Base-by-base conservation (phyloP, 768 basidiomycete genomes). In the Amanita inopinata region DNA sequence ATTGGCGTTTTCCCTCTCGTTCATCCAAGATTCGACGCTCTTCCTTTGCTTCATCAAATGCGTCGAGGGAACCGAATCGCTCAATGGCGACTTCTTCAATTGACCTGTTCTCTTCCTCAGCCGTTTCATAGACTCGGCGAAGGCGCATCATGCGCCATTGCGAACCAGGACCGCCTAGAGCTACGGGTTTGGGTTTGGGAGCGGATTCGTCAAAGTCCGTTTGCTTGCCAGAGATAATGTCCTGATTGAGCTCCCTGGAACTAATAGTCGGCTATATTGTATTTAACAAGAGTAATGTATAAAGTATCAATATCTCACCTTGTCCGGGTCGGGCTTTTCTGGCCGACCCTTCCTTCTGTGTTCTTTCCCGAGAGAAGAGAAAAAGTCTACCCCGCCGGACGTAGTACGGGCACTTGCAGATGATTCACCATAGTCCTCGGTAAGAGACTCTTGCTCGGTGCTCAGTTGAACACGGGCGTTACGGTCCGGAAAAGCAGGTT, bases 131-230 rank as follows among this genome's bases (percentile, higher is more conserved):
- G 1, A 90, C 83, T 11, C 87, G 74, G 30, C 81, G 77, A 0
- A 99, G 75, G 52, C 92, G 90, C 81, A 88, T 91, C 96, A 98
- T 98, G 11, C 96, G 80, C 94, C 96, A 99, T 56, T 79, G 80
- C 2, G 89, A 90, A 8, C 94, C 94, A 3, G 92, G 85, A 1
- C 90, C 91, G 2, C 94, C 94, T 0, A 91, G 89, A 0, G 74
- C 76, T 42, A 66, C 58, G 15, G 74, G 55, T 57, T 73, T 76
- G 4, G 70, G 61, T 37, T 67, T 63, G 27, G 62, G 58, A 1
- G 64, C 53, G 3, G 70, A 55, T 18, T 65, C 64, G 38, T 67
- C 63, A 9, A 65, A 56, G 45, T 73, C 60, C 18, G 65, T 57
- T 7, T 65, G 46, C 27, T 55, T 61, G 6, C 67, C 70, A 47